Evolutionary conservation across 23 red algal species (phyloP), one percentile per base, ranked within the genome.

Genomic region (Pyropia haitanensis): DNA sequence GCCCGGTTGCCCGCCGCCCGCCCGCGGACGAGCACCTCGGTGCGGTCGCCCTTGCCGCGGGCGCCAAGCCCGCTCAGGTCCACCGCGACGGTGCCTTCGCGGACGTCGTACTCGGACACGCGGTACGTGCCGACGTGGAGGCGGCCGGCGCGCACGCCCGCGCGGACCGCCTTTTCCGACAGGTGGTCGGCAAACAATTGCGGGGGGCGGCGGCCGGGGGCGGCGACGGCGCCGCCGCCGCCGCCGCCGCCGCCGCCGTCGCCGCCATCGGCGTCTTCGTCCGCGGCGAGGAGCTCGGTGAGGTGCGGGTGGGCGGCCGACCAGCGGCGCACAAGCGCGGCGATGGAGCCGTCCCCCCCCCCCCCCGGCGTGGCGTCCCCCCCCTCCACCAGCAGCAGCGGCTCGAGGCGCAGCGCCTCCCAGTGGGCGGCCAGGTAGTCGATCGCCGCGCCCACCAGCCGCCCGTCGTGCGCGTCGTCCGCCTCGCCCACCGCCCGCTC

Each of bases 1-100:
- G 82, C 76, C 29, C 92, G 68, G 67, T 96, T 96, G 54, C 77
- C 70, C 27, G 75, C 77, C 20, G 75, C 86, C 20, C 79, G 53
- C n/a, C 92, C 92, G 28, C 59, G 34, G 31, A 96, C 53, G 14
- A 83, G 75, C 18, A 96, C 72, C n/a, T 70, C 67, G 16, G 79
- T 74, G 51, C 72, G 55, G 34, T 75, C 72, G 13, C 75, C 55
- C 65, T 81, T 78, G 23, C 72, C 60, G 20, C 73, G 30, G 8
- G 68, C 67, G 10, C 39, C 39, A 3, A 46, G 39, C 5, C 39
- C 39, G 23, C 72, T 20, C 9, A 82, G 67, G 7, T 61, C 72
- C 28, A 79, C 66, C 18, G 68, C 83, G 5, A 96, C 79, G n/a
- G 34, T 64, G 18, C 72, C 73, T 64, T 96, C 86, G 27, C 60